A percentile compares a stretch with the other conserved stretches of the same genome.
Evolutionary conservation across 2,329 filamentous ascomycete genomes (phyloP).

Genomic region (Phoma sp.): DNA sequence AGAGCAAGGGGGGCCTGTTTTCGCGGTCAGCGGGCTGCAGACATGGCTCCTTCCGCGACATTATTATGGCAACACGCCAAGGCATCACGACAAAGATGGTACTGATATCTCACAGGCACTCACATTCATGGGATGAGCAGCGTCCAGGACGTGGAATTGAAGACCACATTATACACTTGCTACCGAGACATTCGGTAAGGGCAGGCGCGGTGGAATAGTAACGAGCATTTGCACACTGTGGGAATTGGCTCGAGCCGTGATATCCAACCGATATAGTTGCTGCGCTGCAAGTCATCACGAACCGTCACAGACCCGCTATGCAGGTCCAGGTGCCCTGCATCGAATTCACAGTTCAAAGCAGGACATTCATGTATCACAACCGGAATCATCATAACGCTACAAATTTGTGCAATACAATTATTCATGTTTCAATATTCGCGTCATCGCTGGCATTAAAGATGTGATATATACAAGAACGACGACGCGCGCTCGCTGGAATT

Average conservation of each 20-base stretch:
- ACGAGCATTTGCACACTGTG: background rate
- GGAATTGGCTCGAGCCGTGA: background rate
- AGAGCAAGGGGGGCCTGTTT: no score
- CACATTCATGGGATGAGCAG: conserved; percentile 36
- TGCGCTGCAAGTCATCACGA: background rate
- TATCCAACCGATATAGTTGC: background rate
- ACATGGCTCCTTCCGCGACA: background rate
- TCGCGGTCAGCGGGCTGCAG: background rate
- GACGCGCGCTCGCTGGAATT: conserved; percentile 20
- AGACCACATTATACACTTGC: background rate
- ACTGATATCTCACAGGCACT: conserved; percentile 30
- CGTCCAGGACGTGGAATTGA: background rate
- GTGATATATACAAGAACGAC: conserved; percentile 30
- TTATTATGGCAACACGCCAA: no score
- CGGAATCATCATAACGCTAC: no score
- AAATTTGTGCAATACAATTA: no score
- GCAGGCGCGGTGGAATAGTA: conserved; percentile 4
- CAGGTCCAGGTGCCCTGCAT: background rate
- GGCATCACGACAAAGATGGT: background rate
- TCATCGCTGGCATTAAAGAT: conserved; percentile 36
- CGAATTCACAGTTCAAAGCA: no score
- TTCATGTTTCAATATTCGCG: conserved; percentile 8
- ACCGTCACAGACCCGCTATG: background rate
- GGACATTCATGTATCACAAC: no score
- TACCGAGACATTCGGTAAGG: conserved; percentile 8